Evolutionary conservation across 2,329 filamentous ascomycete genomes (phyloP).

Genomic region (Volutella citrinella): DNA sequence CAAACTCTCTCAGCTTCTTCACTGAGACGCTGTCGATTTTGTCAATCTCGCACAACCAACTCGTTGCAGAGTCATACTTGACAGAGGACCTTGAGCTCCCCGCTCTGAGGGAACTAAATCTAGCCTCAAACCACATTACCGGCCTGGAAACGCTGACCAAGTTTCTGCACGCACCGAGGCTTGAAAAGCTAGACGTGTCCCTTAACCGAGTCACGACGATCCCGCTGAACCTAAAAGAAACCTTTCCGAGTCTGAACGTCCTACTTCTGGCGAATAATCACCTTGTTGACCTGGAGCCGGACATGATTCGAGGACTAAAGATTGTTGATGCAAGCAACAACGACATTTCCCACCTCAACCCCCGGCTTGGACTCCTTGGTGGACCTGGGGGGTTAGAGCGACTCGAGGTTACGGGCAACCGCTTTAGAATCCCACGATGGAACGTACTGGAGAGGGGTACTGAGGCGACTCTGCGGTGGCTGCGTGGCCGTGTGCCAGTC

Average conservation of each 20-base stretch:
- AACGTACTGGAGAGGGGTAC: conserved; percentile 84
- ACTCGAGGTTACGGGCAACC: conserved; percentile 79
- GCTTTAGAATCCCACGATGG: conserved; percentile 83
- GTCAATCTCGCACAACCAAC: conserved; percentile 72
- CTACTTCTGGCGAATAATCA: conserved; percentile 79
- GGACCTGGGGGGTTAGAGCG: conserved; percentile 58
- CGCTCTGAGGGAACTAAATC: conserved; percentile 71
- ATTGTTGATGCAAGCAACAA: conserved; percentile 70
- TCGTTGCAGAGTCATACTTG: conserved; percentile 64
- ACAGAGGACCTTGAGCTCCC: conserved; percentile 66
- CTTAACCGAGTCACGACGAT: conserved; percentile 76
- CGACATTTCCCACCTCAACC: conserved; percentile 77
- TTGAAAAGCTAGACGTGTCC: conserved; percentile 77
- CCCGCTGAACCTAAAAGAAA: conserved; percentile 57
- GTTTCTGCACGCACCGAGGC: conserved; percentile 67
- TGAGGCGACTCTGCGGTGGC: conserved; percentile 76
- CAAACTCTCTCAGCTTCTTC: conserved; percentile 68
- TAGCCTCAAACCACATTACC: conserved; percentile 71
- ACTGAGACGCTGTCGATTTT: conserved; percentile 67
- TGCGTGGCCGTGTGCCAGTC: conserved; percentile 71
- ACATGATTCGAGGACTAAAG: conserved; percentile 69
- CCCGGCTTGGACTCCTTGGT: conserved; percentile 74
- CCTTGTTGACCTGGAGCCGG: conserved; percentile 68
- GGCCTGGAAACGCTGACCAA: conserved; percentile 64
- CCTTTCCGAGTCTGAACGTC: conserved; percentile 68